Conservation (phyloP, 345 rosid species). For the Salix udensis region DNA sequence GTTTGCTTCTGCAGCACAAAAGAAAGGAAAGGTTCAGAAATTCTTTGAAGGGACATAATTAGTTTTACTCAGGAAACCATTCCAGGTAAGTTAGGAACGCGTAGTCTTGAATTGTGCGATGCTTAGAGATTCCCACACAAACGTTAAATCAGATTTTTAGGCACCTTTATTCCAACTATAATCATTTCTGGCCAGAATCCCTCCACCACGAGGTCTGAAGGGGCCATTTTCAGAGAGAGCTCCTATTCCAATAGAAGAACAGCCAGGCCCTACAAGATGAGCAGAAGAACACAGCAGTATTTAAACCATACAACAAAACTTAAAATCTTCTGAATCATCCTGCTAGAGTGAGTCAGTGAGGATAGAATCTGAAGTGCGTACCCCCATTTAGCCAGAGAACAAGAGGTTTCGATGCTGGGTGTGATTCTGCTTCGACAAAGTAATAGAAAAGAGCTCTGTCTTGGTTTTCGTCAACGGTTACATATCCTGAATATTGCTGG, state of each 20-base stretch:
- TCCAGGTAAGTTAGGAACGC: neutral
- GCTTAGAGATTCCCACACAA: too few relatives aligned
- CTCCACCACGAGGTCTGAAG: neutral
- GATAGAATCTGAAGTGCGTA: neutral
- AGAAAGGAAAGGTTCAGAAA: neutral
- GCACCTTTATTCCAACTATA: conserved; percentile 8
- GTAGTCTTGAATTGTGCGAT: too few relatives aligned
- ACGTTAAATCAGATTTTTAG: neutral
- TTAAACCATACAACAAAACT: neutral
- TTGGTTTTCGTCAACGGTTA: neutral
- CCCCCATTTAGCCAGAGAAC: conserved; percentile 16
- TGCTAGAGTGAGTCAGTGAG: neutral
- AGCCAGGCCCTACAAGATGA: conserved; percentile 1
- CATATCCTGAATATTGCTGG: conserved; percentile 3
- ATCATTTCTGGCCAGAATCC: neutral
- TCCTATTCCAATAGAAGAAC: conserved; percentile 5
- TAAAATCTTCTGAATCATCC: neutral
- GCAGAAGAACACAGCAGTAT: too few relatives aligned
- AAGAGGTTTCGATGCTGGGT: conserved; percentile 2
- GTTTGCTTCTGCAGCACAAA: neutral
- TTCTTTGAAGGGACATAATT: neutral
- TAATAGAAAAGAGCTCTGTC: conserved; percentile 1
- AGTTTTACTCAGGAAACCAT: neutral
- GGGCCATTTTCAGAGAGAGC: conserved; percentile 3
- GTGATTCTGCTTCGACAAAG: conserved; percentile 2